Base-by-base conservation (phyloP, 163 green algal species). In the Chloromonas sp. region DNA sequence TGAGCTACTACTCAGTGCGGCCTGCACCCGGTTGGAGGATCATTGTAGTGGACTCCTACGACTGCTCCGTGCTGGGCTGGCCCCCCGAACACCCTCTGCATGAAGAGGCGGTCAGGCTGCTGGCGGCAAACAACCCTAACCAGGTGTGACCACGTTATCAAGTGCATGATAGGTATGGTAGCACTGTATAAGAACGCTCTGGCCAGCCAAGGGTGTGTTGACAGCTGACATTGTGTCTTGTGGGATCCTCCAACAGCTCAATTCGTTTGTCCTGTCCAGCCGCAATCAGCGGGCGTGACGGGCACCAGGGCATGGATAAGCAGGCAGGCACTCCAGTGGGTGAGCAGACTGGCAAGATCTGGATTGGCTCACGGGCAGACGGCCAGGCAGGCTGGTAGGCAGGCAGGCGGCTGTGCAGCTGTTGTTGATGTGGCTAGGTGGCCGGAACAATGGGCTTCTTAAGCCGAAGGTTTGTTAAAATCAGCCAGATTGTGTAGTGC, bases 1-100 rank as follows among this genome's bases (percentile, higher is more conserved):
- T 62, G 36, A 91, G 88, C 70, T 94, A 94, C 87, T 95, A 94
- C 79, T 83, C 62, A n/a, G 89, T 94, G 77, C 60, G 1, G 8
- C 94, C 92, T 0, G 85, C 91, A 58, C 86, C 86, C 2, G 36
- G n/a, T 8, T 95, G 88, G 89, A 85, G 87, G 0, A 88, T 97
- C 81, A 79, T 98, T 11, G 87, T 96, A 60, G 82, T 96, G 14
- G 94, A 98, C 82, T 87, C 84, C 0, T 97, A 96, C 83, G 94
- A 97, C 66, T 84, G 96, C 0, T 90, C 79, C 13, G 82, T 96
- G n/a, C 87, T 96, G 71, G 94, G 94, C 60, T 95, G 94, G 90
- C 89, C 89, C 0, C 60, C 78, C 36, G 87, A 78, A 0, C 91
- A 97, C 87, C 91, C 92, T 8, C 85, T 86, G 81, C 92, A 95